Percentiles rank a stretch among this genome's conserved stretches.
Evolutionary conservation across 805 yeast species (phyloP).

Genomic region (Candida boidinii): DNA sequence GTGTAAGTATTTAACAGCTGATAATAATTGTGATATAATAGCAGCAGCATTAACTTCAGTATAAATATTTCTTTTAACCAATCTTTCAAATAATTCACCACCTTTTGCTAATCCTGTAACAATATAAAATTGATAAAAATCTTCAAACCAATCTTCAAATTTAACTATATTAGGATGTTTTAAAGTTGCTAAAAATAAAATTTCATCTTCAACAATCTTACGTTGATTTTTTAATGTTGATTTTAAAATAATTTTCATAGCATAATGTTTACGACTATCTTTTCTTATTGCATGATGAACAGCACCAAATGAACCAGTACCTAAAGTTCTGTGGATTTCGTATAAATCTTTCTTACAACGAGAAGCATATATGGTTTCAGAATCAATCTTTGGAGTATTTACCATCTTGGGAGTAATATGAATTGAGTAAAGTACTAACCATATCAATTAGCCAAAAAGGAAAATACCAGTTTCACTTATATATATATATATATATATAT

Average conservation of each 20-base stretch:
- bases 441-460: no score
- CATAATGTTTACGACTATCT: constrained; percentile 55
- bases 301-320: constrained; percentile 85
- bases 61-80: constrained; percentile 62
- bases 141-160: constrained; percentile 81
- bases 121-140: constrained; percentile 74
- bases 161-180: constrained; percentile 74
- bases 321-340: constrained; percentile 38
- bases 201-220: constrained; percentile 61
- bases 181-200: constrained; percentile 50
- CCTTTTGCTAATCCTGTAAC: constrained; percentile 87
- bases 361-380: constrained; percentile 31
- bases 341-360: constrained; percentile 49
- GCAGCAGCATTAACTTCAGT: constrained; percentile 73
- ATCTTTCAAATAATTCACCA: constrained; percentile 82
- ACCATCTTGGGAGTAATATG: no score
- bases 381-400: no score
- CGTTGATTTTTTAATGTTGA: constrained; percentile 65
- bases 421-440: no score
- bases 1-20: constrained; percentile 69
- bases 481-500: no score
- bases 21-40: constrained; percentile 57
- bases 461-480: no score
- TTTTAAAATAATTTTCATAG: constrained; percentile 73
- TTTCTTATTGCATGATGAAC: constrained; percentile 54